Evolutionary conservation across 2,329 filamentous ascomycete genomes (phyloP), one percentile per base, ranked within the genome.

Genomic region (Aspergillus hortae): DNA sequence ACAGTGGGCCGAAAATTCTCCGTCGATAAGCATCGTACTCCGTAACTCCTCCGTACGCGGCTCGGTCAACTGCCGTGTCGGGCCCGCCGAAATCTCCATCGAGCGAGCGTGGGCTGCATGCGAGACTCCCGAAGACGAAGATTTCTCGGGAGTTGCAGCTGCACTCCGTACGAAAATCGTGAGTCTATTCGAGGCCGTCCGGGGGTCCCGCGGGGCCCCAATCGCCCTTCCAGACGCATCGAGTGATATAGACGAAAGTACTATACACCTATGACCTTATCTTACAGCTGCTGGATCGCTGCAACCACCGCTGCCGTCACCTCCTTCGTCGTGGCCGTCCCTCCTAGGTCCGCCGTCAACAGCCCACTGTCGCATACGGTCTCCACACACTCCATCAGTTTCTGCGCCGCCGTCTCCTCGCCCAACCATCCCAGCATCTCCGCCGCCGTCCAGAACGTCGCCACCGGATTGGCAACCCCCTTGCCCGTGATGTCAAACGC

Each of bases 351-450:
- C 30, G 69, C 76, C 2, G 84, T 87, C 55, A 80, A 73, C 32
- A 84, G 65, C 0, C 77, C 77, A 21, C 73, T 62, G 15, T 80
- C 80, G 9, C 80, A 81, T 12, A 86, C 83, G 54, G 80, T 80
- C 65, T 87, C 84, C 11, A 86, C 78, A 19, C 80, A 79, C 45
- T 78, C 74, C 70, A 87, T 79, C 19, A 87, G 69, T 41, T 71
- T 69, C 51, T 80, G 77, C 0, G 83, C 81, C 0, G 82, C 83
- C 3, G 77, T 72, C 32, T 79, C 75, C 52, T 84, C 72, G 0
- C 84, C 84, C n/a, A 87, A 66, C 78, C 84, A 86, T 38, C 77
- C 70, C 11, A 87, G 74, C 81, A 89, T 83, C 74, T 87, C 86
- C 4, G 84, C 83, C 0, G 82, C 84, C 0, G 84, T 85, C 86